Base-by-base conservation (phyloP, 345 rosid genomes). In the Hevea brasiliensis region DNA sequence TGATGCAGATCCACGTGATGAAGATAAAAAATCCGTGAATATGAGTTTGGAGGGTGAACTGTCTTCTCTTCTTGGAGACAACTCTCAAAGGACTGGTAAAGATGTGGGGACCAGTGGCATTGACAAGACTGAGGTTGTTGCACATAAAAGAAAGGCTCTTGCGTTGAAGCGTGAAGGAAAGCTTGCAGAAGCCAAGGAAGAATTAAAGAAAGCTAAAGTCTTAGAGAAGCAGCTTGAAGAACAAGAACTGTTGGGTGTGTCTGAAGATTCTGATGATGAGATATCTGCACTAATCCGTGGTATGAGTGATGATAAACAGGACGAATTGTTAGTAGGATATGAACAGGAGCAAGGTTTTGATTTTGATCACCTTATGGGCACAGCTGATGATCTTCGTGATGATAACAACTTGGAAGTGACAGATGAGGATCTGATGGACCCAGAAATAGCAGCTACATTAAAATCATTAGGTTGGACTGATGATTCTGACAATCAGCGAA, bases 171-270 rank as follows among this genome's bases (percentile, higher is more conserved):
- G 93, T 67, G 94, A 90, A 82, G 99, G 99, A 58, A 92, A 89
- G 71, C 93, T 95, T 81, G 86, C 84, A 17, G 98, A 95, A 87
- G 99, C 99, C 61, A 95, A 95, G 85, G 96, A 95, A 83, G 98
- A 95, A 81, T 79, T 92, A 23, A 95, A 89, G 85, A 87, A 74
- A 74, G 98, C 98, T 70, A 95, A 95, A 80, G 44, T 87, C 79
- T 78, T 95, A 64, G 99, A 95, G 81, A 90, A 85, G 85, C 87
- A 92, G 77, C 84, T 90, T 72, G 97, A 95, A 86, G 98, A 95
- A 73, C 86, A 88, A 78, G 96, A 92, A 73, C 84, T 92, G 67
- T 77, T 89, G 84, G 94, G 85, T 26, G 93, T 77, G 21, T 92
- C 77, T 47, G 97, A 87, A 67, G 97, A 91, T 81, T 89, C 96